Base-by-base conservation (phyloP, 257 asterid species). In the Ilex asprella region DNA sequence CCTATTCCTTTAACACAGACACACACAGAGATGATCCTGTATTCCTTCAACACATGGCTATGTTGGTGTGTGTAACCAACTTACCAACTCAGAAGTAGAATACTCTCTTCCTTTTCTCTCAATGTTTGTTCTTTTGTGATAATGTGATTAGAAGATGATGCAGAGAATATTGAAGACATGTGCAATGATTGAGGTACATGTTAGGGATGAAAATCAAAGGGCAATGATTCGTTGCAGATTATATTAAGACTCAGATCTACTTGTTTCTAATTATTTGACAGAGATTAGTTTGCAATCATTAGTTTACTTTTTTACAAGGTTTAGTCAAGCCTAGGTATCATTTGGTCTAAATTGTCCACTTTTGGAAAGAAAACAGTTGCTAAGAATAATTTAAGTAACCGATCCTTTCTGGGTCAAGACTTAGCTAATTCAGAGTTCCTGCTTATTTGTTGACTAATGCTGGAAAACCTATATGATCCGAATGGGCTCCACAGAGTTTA, bases 171-270 rank as follows among this genome's bases (percentile, higher is more conserved):
- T 50, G 58, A 58, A 53, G 72, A 12, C 81, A 76, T 68, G 80
- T 80, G 79, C 81, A 78, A 81, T 77, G 79, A 79, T 72, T 75
- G 73, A 63, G 51, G 12, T 57, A 13, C 59, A 47, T 29, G 56
- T 63, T 46, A 14, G n/a, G 15, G n/a, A 62, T 61, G 43, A 59
- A 72, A 53, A 39, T 16, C 31, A 21, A n/a, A 39, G 58, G 39
- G 4, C 55, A 71, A 50, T 67, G 64, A 67, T 61, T 67, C 54
- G 67, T 64, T 59, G 62, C 52, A 54, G 53, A 55, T 52, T 47
- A 62, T 57, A 60, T 75, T 47, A 63, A 63, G 70, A 67, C 73
- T 71, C 16, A 68, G 35, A 69, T 71, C 62, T 56, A 65, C 54
- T 67, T 62, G 53, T 64, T 67, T 69, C 61, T 32, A 31, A 67